Evolutionary conservation across 2,329 filamentous ascomycete species (phyloP), one percentile per base, ranked within the genome.

Genomic region (Fusarium beomiforme): DNA sequence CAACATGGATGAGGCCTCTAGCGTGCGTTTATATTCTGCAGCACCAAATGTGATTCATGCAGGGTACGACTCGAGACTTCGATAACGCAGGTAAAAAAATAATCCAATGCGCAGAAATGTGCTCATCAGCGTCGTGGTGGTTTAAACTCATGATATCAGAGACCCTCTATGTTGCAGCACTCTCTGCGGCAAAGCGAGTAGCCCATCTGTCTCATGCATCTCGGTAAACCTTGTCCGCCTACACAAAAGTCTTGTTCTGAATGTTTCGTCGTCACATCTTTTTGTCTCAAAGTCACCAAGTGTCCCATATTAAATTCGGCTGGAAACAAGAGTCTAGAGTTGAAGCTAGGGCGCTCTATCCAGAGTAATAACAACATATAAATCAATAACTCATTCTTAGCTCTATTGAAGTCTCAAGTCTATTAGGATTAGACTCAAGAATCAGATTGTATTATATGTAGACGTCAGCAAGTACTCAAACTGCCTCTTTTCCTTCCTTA

Each of bases 41-140:
- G 59, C 58, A 57, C 26, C 41, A 63, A 59, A 61, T 65, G 70
- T 73, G 73, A 76, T 76, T 74, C 72, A 75, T 76, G 74, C 74
- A 75, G 23, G 63, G 56, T 73, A 73, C 70, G 74, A 76, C 70
- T 76, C 74, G 69, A 57, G 57, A 43, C 24, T 55, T 26, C 39
- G 44, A 63, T 50, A 49, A 53, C 21, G 36, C 33, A 54, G 29
- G 23, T 37, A 13, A 58, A 34, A 29, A 16, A 58, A 34, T 39
- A 34, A 26, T 29, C 43, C 43, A 29, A n/a, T 19, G 42, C 17
- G 34, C 34, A 59, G 29, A 54, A 54, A 61, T 71, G 67, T 69
- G 64, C 55, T 71, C 39, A 50, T 46, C 12, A 51, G 21, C 47
- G 56, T 46, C 41, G 43, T 59, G 36, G 34, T 37, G 6, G n/a